phyloP scores from a whole-genome alignment of 768 basidiomycete species.

The Mycena rosella region DNA sequence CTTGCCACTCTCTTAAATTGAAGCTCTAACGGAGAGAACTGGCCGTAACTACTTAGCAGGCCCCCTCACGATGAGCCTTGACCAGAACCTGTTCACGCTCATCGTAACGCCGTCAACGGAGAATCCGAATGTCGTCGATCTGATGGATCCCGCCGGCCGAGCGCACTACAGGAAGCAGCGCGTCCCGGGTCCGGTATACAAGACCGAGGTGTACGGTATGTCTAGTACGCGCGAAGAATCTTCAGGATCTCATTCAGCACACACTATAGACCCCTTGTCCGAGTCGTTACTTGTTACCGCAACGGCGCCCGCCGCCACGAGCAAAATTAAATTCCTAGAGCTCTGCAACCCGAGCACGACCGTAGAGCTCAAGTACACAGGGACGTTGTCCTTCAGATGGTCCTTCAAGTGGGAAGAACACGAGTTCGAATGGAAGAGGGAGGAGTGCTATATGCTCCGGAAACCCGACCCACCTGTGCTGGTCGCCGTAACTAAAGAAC shows the following conservation, averaged over 20 bases:
- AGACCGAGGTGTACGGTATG: conserved; percentile 75
- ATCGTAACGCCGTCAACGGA: conserved; percentile 70
- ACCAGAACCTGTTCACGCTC: conserved; percentile 89
- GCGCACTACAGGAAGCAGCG: conserved; percentile 82
- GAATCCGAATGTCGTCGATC: conserved; percentile 73
- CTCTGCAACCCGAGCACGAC: conserved; percentile 78
- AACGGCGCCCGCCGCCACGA: conserved; percentile 70
- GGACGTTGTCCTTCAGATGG: conserved; percentile 83
- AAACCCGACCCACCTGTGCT: conserved; percentile 92
- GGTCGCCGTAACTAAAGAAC: conserved; percentile 85
- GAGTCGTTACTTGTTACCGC: conserved; percentile 79
- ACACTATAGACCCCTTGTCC: conserved; percentile 57
- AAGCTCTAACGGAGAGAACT: neutral
- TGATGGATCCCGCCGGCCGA: conserved; percentile 72
- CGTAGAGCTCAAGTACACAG: conserved; percentile 81
- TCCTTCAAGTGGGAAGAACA: conserved; percentile 89
- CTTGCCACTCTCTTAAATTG: conserved; percentile 4
- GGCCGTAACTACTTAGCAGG: neutral
- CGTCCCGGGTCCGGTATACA: conserved; percentile 62
- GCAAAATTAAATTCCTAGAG: conserved; percentile 81
- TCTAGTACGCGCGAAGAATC: neutral
- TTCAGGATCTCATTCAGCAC: too few species aligned
- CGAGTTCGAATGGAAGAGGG: conserved; percentile 88
- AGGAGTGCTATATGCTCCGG: conserved; percentile 61
- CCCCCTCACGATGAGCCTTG: conserved; percentile 73